Percentiles rank a stretch among this genome's conserved stretches.
Conservation (phyloP, 306 rosid genomes). For the Vigna radiata region DNA sequence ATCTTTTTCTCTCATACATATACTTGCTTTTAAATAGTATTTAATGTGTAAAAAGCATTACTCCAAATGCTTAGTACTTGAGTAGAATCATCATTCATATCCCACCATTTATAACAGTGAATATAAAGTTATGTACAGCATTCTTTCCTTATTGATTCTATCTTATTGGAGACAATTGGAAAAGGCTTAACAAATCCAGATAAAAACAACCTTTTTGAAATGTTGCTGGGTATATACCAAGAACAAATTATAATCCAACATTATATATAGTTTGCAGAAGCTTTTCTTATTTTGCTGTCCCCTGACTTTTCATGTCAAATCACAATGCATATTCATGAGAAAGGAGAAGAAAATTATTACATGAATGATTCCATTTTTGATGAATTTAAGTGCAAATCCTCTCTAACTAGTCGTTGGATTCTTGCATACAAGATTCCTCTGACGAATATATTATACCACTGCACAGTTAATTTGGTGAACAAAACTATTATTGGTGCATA, state of each 20-base stretch:
- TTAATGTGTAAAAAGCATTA: neutral
- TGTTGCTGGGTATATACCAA: slow-evolving; percentile 8
- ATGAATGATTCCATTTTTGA: slow-evolving; percentile 9
- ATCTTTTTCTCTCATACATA: neutral
- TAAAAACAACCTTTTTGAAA: neutral
- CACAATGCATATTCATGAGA: neutral
- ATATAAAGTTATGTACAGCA: slow-evolving; percentile 13
- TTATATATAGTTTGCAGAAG: neutral
- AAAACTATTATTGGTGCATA: neutral
- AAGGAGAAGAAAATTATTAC: neutral
- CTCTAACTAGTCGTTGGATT: slow-evolving; percentile 11
- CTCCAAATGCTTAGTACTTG: slow-evolving; percentile 1
- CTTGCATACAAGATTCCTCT: slow-evolving; percentile 20
- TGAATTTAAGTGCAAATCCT: neutral
- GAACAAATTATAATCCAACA: neutral
- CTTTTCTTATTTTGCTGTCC: slow-evolving; percentile 22
- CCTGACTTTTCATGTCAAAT: slow-evolving; percentile 26
- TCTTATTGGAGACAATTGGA: slow-evolving; percentile 31
- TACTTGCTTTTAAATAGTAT: neutral
- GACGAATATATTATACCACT: neutral
- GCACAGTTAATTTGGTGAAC: neutral
- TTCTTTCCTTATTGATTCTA: neutral
- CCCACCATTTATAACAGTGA: slow-evolving; percentile 15
- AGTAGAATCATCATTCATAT: slow-evolving; percentile 31
- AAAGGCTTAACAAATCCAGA: neutral